A percentile compares a stretch with the other conserved stretches of the same genome.
phyloP scores from a whole-genome alignment of 2,329 filamentous ascomycete species.

The Ophiostoma pallidulum region DNA sequence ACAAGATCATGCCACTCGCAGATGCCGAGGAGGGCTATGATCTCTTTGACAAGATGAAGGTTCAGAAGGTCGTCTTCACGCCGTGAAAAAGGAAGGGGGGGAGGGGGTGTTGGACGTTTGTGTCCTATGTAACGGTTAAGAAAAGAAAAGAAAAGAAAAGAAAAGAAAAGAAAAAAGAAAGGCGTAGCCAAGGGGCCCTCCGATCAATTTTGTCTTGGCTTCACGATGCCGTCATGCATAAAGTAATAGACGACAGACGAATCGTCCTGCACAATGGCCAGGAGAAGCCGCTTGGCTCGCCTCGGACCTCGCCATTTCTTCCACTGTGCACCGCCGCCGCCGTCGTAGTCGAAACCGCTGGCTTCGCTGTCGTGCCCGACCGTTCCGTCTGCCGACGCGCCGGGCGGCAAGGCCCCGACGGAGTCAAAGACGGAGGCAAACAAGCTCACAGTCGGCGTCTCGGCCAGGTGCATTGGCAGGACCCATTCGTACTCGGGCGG shows the following conservation, averaged over 20 bases:
- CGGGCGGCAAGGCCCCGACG: constrained; percentile 36
- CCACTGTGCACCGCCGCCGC: constrained; percentile 22
- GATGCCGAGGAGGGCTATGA: constrained; percentile 60
- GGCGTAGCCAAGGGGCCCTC: no score
- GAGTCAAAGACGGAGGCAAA: constrained; percentile 64
- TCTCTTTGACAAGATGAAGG: constrained; percentile 63
- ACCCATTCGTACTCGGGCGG: constrained; percentile 64
- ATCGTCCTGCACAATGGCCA: constrained; percentile 68
- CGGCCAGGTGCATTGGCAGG: constrained; percentile 59
- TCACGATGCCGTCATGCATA: constrained; percentile 78
- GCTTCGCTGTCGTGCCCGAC: constrained; percentile 17
- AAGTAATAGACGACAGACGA: constrained; percentile 80
- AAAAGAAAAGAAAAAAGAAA: background rate
- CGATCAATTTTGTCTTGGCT: constrained; percentile 70
- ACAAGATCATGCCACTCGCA: constrained; percentile 61
- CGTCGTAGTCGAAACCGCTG: constrained; percentile 12
- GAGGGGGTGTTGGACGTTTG: background rate
- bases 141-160: background rate
- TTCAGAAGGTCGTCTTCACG: constrained; percentile 64
- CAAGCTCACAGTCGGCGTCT: constrained; percentile 59
- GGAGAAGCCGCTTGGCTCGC: constrained; percentile 57
- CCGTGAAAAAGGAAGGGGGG: constrained; percentile 25
- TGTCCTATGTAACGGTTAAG: background rate
- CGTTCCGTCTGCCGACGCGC: constrained; percentile 16
- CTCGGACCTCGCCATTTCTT: constrained; percentile 35